A percentile compares a stretch with the other conserved stretches of the same genome.
phyloP scores from a whole-genome alignment of 2,329 filamentous ascomycete species.

The Hypomyces perniciosus region DNA sequence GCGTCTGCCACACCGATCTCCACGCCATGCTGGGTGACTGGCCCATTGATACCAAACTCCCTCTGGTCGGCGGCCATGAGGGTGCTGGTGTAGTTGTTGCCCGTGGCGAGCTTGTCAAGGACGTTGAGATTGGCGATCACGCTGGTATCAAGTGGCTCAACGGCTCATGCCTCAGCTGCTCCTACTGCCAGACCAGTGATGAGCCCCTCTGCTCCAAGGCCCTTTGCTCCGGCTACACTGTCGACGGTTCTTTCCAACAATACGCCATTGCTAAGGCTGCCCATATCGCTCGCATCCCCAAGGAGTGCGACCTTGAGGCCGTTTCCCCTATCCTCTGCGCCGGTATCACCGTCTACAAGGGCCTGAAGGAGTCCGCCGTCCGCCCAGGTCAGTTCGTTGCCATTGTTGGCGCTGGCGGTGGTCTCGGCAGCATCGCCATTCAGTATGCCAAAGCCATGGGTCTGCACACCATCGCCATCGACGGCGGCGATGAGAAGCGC shows the following conservation, averaged over 20 bases:
- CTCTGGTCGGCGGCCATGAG: slow-evolving; percentile 76
- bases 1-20: slow-evolving; percentile 84
- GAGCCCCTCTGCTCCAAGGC: slow-evolving; percentile 77
- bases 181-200: slow-evolving; percentile 73
- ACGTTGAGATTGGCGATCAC: slow-evolving; percentile 75
- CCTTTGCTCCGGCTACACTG: slow-evolving; percentile 80
- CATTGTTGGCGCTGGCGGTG: slow-evolving; percentile 81
- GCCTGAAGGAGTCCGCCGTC: slow-evolving; percentile 75
- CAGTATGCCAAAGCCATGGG: slow-evolving; percentile 94
- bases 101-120: slow-evolving; percentile 67
- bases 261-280: slow-evolving; percentile 83
- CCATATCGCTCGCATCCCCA: slow-evolving; percentile 76
- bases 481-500: slow-evolving; percentile 75
- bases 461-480: slow-evolving; percentile 72
- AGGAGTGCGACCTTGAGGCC: slow-evolving; percentile 68
- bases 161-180: slow-evolving; percentile 75
- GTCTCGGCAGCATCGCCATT: slow-evolving; percentile 69
- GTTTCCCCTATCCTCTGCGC: slow-evolving; percentile 78
- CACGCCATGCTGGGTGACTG: slow-evolving; percentile 82
- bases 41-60: slow-evolving; percentile 76
- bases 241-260: slow-evolving; percentile 90
- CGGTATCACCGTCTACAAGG: slow-evolving; percentile 85
- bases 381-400: slow-evolving; percentile 72
- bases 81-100: slow-evolving; percentile 80
- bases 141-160: slow-evolving; percentile 94